Evolutionary conservation across 2,329 filamentous ascomycete species (phyloP).

Genomic region (Botrytis aclada): DNA sequence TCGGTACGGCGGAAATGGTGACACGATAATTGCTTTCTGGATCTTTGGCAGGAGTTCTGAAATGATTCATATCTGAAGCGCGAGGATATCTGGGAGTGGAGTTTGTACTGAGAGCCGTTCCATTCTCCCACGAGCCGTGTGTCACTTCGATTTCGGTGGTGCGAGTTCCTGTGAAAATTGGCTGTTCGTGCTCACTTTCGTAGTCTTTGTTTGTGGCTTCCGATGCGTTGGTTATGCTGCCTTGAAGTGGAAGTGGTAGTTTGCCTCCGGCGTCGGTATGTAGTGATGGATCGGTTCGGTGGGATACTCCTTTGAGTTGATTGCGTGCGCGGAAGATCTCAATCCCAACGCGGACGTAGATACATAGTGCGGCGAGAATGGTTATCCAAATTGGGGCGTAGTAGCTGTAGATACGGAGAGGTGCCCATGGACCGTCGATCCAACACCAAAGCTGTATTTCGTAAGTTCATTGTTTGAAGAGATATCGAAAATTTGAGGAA

Average conservation of each 20-base stretch:
- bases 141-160: conserved; percentile 32
- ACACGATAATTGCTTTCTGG: conserved; percentile 21
- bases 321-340: conserved; percentile 64
- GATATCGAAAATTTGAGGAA: too few species aligned
- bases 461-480: conserved; percentile 40
- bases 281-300: conserved; percentile 9
- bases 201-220: background rate
- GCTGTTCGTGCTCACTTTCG: background rate
- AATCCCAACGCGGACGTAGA: conserved; percentile 62
- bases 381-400: conserved; percentile 69
- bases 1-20: conserved; percentile 20
- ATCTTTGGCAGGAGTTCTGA: background rate
- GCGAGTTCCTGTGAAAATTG: conserved; percentile 22
- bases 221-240: background rate
- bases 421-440: conserved; percentile 64
- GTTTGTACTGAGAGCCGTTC: background rate
- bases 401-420: conserved; percentile 70
- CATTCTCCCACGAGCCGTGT: conserved; percentile 14
- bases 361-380: conserved; percentile 58
- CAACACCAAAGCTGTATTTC: conserved; percentile 72
- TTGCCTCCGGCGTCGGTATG: conserved; percentile 38
- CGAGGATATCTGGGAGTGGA: background rate
- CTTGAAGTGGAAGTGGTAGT: conserved; percentile 2
- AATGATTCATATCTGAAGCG: background rate
- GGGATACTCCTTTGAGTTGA: conserved; percentile 8